A percentile compares a stretch with the other conserved stretches of the same genome.
These are phyloP conservation scores for Eimeria sp. DNA, from an alignment of 169 alveolate species.

Conservation along the genomic window DNA sequence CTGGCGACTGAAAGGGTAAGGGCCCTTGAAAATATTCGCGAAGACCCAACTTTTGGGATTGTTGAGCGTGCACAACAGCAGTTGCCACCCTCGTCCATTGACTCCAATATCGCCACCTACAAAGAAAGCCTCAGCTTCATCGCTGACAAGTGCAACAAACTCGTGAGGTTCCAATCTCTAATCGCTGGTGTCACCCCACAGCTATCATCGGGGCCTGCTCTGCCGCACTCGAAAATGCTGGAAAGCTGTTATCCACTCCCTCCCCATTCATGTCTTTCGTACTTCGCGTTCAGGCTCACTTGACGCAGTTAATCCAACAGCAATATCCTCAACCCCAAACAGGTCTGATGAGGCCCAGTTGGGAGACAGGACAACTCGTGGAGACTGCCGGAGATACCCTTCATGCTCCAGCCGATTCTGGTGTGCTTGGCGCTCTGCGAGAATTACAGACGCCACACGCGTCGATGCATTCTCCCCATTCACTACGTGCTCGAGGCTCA, in stretches of 20 bases:
- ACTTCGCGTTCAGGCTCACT: conserved; percentile 31
- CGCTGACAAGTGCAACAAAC: conserved; percentile 56
- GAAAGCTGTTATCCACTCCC: not conserved
- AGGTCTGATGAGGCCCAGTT: not conserved
- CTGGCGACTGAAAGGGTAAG: conserved; percentile 55
- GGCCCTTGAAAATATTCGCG: conserved; percentile 44
- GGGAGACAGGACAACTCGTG: conserved; percentile 13
- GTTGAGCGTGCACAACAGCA: conserved; percentile 56
- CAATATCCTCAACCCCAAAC: conserved; percentile 37
- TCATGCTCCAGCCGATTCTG: not conserved
- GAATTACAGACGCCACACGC: conserved; percentile 59
- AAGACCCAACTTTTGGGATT: conserved; percentile 39
- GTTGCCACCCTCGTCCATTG: conserved; percentile 20
- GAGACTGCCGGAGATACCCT: conserved; percentile 22
- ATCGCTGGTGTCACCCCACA: not conserved
- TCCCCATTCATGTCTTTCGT: not conserved
- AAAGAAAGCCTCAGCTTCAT: conserved; percentile 53
- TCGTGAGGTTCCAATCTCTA: conserved; percentile 1
- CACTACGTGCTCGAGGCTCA: conserved; percentile 61
- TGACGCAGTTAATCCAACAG: conserved; percentile 47
- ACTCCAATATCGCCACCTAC: not conserved
- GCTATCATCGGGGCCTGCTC: not conserved
- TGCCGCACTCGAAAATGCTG: not conserved
- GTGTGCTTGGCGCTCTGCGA: conserved; percentile 43
- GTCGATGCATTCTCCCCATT: conserved; percentile 68